A percentile compares a stretch with the other conserved stretches of the same genome.
Evolutionary conservation across 2,329 filamentous ascomycete species (phyloP).

Genomic region (Arthrobotrys sphaeroides): DNA sequence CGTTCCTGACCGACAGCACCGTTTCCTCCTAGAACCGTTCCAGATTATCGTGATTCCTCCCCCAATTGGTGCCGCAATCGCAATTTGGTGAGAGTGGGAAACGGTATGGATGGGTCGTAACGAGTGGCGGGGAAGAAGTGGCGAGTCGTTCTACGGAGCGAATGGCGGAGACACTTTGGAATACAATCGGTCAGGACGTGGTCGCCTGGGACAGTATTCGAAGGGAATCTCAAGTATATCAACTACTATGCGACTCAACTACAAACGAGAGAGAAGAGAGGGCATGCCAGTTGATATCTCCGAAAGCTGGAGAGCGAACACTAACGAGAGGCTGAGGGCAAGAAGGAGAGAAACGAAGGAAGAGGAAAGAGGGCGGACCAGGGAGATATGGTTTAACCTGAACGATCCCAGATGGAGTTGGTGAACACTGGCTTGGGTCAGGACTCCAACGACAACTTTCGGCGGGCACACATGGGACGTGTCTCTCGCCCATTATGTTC

Average conservation of each 20-base stretch:
- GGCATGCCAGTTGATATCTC: conserved; percentile 54
- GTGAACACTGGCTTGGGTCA: conserved; percentile 52
- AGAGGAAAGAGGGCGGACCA: conserved; percentile 34
- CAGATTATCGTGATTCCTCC: conserved; percentile 53
- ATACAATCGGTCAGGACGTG: conserved; percentile 16
- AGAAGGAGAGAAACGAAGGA: conserved; percentile 53
- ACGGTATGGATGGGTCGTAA: conserved; percentile 50
- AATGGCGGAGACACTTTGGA: conserved; percentile 47
- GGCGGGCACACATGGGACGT: conserved; percentile 52
- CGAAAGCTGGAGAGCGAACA: conserved; percentile 39
- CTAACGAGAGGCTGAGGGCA: conserved; percentile 47
- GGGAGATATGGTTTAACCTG: conserved; percentile 49
- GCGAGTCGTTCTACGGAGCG: conserved; percentile 46
- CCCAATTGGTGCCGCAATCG: conserved; percentile 33
- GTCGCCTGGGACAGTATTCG: conserved; percentile 28
- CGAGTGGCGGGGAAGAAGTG: conserved; percentile 57
- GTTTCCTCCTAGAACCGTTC: conserved; percentile 23
- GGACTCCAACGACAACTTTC: conserved; percentile 34
- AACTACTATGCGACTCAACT: conserved; percentile 54
- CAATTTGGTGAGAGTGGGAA: conserved; percentile 16
- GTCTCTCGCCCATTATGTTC: conserved; percentile 51
- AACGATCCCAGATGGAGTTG: conserved; percentile 52
- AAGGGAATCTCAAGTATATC: conserved; percentile 56
- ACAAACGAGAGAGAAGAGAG: conserved; percentile 49
- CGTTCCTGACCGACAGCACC: conserved; percentile 6